Percentiles rank a stretch among this genome's conserved stretches.
These are phyloP conservation scores for Botrytis pseudocinerea DNA, from an alignment of 2,329 filamentous ascomycete species.

Conservation along the genomic window DNA sequence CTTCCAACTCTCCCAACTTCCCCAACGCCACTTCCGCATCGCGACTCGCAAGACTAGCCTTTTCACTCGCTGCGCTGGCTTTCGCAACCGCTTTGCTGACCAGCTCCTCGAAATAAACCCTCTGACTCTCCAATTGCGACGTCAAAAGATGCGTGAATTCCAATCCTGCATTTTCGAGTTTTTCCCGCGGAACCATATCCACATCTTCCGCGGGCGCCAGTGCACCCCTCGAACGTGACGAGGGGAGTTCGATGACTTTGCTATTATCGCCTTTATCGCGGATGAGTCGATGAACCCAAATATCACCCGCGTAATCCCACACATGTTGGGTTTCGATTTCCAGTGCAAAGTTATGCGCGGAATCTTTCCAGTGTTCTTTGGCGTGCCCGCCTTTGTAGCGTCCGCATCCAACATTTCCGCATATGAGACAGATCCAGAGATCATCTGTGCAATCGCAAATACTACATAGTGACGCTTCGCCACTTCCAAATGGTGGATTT, in stretches of 20 bases:
- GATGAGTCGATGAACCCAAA: constrained; percentile 93
- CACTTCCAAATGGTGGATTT: constrained; percentile 60
- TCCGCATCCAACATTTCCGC: constrained; percentile 88
- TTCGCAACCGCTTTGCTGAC: constrained; percentile 88
- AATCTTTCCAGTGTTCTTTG: constrained; percentile 89
- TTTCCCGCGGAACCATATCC: constrained; percentile 70
- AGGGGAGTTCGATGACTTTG: constrained; percentile 86
- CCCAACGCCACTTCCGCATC: constrained; percentile 52
- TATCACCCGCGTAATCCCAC: constrained; percentile 96
- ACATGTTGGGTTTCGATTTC: constrained; percentile 93
- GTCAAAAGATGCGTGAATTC: constrained; percentile 95
- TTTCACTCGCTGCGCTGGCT: constrained; percentile 69
- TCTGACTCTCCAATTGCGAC: constrained; percentile 88
- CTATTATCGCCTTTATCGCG: constrained; percentile 83
- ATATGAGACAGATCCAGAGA: constrained; percentile 94
- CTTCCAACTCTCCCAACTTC: constrained; percentile 54
- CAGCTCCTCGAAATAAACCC: constrained; percentile 91
- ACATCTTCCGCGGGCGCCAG: constrained; percentile 44
- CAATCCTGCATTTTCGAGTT: constrained; percentile 75
- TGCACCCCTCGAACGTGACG: constrained; percentile 34
- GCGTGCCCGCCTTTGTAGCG: constrained; percentile 93
- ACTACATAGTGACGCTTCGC: constrained; percentile 71
- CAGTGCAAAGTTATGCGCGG: constrained; percentile 86
- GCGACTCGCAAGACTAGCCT: constrained; percentile 61
- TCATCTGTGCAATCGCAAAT: constrained; percentile 79